Percentiles rank a stretch among this genome's conserved stretches.
Evolutionary conservation across 352 stramenopile species (phyloP).

Genomic region (Pythium sukuiense): DNA sequence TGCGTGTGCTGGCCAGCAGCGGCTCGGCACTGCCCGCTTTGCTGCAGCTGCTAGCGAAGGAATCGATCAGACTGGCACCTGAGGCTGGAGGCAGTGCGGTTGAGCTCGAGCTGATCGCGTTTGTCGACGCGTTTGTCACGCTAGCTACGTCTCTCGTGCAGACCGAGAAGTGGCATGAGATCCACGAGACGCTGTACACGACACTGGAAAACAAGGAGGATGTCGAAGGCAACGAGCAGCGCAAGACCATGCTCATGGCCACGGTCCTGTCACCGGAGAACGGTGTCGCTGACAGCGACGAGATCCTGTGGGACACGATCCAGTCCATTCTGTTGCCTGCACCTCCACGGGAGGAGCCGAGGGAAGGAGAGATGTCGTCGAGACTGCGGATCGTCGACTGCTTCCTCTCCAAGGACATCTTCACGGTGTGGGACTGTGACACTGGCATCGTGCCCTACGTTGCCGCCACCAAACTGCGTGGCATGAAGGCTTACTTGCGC

Average conservation of each 20-base stretch:
- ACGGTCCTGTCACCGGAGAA: constrained; percentile 37
- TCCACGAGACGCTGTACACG: constrained; percentile 24
- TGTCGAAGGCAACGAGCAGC: constrained; percentile 50
- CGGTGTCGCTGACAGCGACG: constrained; percentile 31
- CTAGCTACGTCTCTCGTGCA: constrained; percentile 12
- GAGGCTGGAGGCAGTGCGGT: background rate
- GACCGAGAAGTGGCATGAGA: constrained; percentile 21
- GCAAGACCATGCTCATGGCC: constrained; percentile 55
- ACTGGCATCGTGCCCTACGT: background rate
- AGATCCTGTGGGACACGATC: constrained; percentile 29
- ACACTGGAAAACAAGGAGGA: constrained; percentile 45
- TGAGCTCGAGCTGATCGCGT: constrained; percentile 16
- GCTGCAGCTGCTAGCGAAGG: constrained; percentile 11
- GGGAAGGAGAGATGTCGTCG: background rate
- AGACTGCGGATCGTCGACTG: constrained; percentile 9
- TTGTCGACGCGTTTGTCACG: constrained; percentile 25
- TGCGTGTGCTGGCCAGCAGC: constrained; percentile 20
- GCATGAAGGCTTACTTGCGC: constrained; percentile 10
- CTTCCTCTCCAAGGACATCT: constrained; percentile 12
- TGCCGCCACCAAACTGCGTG: background rate
- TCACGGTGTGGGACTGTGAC: constrained; percentile 1
- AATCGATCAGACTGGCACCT: background rate
- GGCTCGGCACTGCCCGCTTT: constrained; percentile 21
- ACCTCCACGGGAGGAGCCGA: background rate
- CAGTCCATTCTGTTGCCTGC: constrained; percentile 10